Base-by-base conservation (phyloP, 1,284 basidiomycete genomes). In the Austroboletus novae-zelandiae region DNA sequence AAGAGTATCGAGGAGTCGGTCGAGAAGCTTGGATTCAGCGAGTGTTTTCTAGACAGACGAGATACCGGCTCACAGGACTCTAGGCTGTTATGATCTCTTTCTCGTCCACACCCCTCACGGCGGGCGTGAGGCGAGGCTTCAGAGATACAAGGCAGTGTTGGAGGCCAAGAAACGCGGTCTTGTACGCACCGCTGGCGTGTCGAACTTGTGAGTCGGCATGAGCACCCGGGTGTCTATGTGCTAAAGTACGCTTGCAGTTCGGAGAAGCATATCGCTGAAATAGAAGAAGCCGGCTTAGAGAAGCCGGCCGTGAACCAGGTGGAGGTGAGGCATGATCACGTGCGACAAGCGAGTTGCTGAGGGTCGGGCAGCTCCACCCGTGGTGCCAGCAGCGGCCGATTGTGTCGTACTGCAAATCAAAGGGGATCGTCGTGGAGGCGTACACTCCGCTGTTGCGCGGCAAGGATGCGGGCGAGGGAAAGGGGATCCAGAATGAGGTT, bases 41-140 rank as follows among this genome's bases (percentile, higher is more conserved):
- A 42, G 53, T 57, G 32, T 45, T 39, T 43, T 36, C 10, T 36
- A 27, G 37, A 40, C 10, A 29, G 23, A 13, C 25, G 23, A 18
- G 15, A 30, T 31, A 31, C 23, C 10, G 13, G 57, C 52, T 36
- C 35, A 37, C 30, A 23, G 7, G 10, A n/a, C 5, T 11, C 11
- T 48, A 76, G 76, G 69, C 27, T 83, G 82, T 58, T 72, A 82
- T 55, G 84, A 86, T 57, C 70, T 86, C 32, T 79, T 80, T 59
- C 69, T 87, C 18, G 74, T 86, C 29, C 85, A 87, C 54, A 74
- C 76, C 51, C 75, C 80, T 1, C 65, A 72, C 9, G 68, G 71
- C 0, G 77, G 78, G 1, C 71, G 65, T 15, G 61, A 70, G 42
- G 66, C 62, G 39, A 73, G 81, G 11, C 64, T 79, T 17, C 69